phyloP scores from a whole-genome alignment of 2,329 filamentous ascomycete genomes.

The Penicillium sp. region DNA sequence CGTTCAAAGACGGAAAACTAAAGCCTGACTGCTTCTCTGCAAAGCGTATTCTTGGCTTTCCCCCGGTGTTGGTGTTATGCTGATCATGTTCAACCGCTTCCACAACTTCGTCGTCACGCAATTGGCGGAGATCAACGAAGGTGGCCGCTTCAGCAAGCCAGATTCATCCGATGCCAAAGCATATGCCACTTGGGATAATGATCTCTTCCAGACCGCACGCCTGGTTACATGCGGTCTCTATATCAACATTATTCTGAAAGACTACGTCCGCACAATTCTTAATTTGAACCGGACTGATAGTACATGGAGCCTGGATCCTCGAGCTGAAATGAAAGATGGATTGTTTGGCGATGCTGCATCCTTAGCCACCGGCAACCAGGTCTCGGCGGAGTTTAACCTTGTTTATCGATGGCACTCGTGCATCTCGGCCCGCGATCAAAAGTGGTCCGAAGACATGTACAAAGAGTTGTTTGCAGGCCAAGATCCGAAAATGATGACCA shows the following conservation, averaged over 20 bases:
- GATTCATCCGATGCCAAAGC: conserved; percentile 36
- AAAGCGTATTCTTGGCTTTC: conserved; percentile 59
- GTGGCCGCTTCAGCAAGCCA: conserved; percentile 58
- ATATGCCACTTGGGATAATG: conserved; percentile 38
- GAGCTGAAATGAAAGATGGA: conserved; percentile 53
- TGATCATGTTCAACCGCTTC: conserved; percentile 65
- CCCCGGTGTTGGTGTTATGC: conserved; percentile 62
- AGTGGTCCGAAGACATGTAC: conserved; percentile 56
- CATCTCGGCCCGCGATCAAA: conserved; percentile 56
- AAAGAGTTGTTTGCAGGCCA: conserved; percentile 43
- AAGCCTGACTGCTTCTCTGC: conserved; percentile 68
- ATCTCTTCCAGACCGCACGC: conserved; percentile 52
- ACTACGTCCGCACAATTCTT: conserved; percentile 59
- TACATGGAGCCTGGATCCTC: conserved; percentile 60
- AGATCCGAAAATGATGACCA: conserved; percentile 32
- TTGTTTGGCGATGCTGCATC: conserved; percentile 41
- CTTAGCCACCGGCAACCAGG: conserved; percentile 60
- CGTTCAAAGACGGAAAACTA: conserved; percentile 60
- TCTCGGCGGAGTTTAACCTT: conserved; percentile 64
- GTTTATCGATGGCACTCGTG: conserved; percentile 62
- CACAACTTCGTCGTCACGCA: conserved; percentile 65
- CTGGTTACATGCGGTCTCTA: conserved; percentile 53
- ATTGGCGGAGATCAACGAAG: conserved; percentile 62
- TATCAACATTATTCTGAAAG: conserved; percentile 52
- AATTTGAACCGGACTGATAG: conserved; percentile 56